Evolutionary conservation across 75 land plant species (phyloP), one percentile per base, ranked within the genome.

Genomic region (Cryptomeria japonica): DNA sequence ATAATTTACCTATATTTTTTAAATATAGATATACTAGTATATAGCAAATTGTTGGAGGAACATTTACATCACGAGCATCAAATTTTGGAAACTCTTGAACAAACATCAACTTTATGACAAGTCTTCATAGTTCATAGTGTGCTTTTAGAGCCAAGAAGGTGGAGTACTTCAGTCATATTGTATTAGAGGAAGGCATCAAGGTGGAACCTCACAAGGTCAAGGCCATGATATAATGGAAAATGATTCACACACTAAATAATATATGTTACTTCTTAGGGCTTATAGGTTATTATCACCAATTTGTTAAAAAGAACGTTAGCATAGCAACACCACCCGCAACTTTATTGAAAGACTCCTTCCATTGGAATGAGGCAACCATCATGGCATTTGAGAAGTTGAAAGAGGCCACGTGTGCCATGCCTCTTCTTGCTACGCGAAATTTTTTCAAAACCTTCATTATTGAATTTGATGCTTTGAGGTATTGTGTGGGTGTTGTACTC

Each of bases 321-420:
- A 70, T 87, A 7, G 83, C 42, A 14, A 3, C 31, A 68, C 87
- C 80, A 12, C 42, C 76, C 13, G 76, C 87, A 37, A 72, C 36
- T 15, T 25, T 87, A 72, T n/a, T 38, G 25, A 68, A 68, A n/a
- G 70, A 87, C 18, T 6, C 44, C 34, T 56, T 73, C n/a, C 34
- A 0, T 15, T 46, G 75, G 79, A 64, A 25, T 41, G 41, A 2
- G 41, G 83, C 38, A 10, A 49, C 28, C 34, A 51, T 14, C 31
- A n/a, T 61, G 73, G 68, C 82, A 13, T 86, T 86, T 61, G 31
- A 61, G 18, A 36, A 34, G n/a, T 80, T 86, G 25, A 86, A 86
- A 38, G 34, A 53, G 18, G 68, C 68, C 3, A 37, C 28, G 73
- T 31, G 34, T 13, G 25, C 12, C 11, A 80, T 80, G 18, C 32